Base-by-base conservation (phyloP, 176 grass and related monocot species). In the Carex parvula region DNA sequence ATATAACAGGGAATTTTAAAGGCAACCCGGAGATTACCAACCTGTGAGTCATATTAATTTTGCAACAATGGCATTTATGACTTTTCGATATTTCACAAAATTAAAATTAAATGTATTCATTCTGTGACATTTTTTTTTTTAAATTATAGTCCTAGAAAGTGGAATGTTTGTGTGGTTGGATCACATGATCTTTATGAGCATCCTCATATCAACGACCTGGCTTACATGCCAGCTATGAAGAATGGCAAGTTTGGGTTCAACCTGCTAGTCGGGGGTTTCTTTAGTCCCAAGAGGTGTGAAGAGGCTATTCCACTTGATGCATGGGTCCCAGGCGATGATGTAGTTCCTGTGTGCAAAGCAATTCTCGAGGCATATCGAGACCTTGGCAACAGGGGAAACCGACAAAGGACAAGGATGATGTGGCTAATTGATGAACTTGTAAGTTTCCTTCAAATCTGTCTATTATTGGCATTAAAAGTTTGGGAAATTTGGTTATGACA, bases 401-500 rank as follows among this genome's bases (percentile, higher is more conserved):
- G 96, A 0, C 93, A 98, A 80, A 98, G 89, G 89, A 98, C 91
- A 1, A 89, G 96, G 75, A 95, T 98, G 96, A 95, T 98, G 96
- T 98, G 96, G 96, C 89, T 98, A 80, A 98, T 98, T 62, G 96
- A 98, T 35, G 93, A 98, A 64, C 92, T 98, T 48, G 91, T 98
- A 79, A 89, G 92, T 72, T 72, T 18, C 5, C 18, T 3, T 26
- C 2, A 41, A 10, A 20, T 50, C 16, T 50, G 37, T 67, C 4
- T 15, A 26, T 67, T 44, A 37, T 50, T 82, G 57, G 59, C 20
- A 61, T 50, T 62, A 20, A 42, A 61, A 64, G 44, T 13, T 69
- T 41, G 12, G 24, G n/a, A 30, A 32, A 76, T 54, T 75, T 1
- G 20, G 33, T 76, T 22, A 12, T 37, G 18, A 22, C 35, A 46